phyloP scores from a whole-genome alignment of 1,139 yeast species.

The Arxiozyma heterogenica region DNA sequence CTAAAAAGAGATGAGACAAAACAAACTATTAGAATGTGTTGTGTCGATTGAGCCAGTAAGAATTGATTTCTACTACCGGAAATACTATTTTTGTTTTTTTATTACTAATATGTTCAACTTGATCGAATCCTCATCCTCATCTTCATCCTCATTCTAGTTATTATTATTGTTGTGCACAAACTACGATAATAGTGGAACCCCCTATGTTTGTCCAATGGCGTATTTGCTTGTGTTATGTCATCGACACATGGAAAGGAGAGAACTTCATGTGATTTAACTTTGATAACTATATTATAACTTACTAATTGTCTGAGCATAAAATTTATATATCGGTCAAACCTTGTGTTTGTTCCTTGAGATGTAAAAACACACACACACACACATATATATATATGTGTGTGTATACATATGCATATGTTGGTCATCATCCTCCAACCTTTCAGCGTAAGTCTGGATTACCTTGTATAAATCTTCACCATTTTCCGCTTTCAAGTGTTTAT shows the following conservation, averaged over 20 bases:
- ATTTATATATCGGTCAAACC: not conserved
- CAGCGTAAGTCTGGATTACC: not conserved
- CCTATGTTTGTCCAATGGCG: not conserved
- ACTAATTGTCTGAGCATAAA: not conserved
- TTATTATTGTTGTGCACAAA: not conserved
- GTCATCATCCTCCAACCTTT: constrained; percentile 1
- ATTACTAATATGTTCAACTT: not conserved
- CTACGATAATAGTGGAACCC: not conserved
- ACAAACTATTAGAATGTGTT: not conserved
- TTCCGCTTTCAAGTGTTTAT: not conserved
- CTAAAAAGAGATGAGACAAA: no score
- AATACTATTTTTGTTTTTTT: no score
- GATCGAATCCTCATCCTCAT: not conserved
- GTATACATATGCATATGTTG: not conserved
- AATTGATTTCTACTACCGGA: not conserved
- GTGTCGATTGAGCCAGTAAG: not conserved
- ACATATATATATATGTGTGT: not conserved
- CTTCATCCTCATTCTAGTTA: no score
- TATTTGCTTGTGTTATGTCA: not conserved
- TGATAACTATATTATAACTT: not conserved
- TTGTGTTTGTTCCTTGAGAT: not conserved
- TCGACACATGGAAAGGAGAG: not conserved
- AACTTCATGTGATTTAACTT: not conserved
- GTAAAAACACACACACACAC: not conserved
- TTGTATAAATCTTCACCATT: no score